Conservation (phyloP, 2,329 filamentous ascomycete species). For the Epichloe sylvatica region DNA sequence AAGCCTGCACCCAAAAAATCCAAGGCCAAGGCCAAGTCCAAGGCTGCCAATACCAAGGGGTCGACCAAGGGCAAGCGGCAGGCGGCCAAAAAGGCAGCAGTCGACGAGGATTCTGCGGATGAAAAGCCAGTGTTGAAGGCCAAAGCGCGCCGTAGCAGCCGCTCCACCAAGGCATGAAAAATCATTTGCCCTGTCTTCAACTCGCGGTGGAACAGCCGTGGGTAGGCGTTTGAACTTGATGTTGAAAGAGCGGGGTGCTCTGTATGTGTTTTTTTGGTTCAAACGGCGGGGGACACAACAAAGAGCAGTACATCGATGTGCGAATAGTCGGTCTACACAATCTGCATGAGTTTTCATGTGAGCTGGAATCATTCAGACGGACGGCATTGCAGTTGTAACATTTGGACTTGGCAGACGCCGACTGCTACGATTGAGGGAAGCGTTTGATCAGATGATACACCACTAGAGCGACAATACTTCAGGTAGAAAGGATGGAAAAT, state of each 20-base stretch:
- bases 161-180: slow-evolving; percentile 13
- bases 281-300: background rate
- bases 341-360: no score
- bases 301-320: no score
- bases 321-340: no score
- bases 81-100: slow-evolving; percentile 4
- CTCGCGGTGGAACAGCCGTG: background rate
- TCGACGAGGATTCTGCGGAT: slow-evolving; percentile 2
- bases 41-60: background rate
- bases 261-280: background rate
- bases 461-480: no score
- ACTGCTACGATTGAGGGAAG: no score
- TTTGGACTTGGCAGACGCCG: no score
- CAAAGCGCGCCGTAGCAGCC: slow-evolving; percentile 8
- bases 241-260: background rate
- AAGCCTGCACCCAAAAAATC: slow-evolving; percentile 4
- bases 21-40: slow-evolving; percentile 2
- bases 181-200: background rate
- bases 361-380: no score
- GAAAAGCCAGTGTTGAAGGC: slow-evolving; percentile 17
- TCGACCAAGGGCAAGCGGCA: slow-evolving; percentile 1
- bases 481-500: no score
- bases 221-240: background rate
- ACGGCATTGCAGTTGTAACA: no score
- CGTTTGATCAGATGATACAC: no score